These are phyloP conservation scores for Xylaria castorea DNA, from an alignment of 495 filamentous ascomycete genomes.

Conservation along the genomic window DNA sequence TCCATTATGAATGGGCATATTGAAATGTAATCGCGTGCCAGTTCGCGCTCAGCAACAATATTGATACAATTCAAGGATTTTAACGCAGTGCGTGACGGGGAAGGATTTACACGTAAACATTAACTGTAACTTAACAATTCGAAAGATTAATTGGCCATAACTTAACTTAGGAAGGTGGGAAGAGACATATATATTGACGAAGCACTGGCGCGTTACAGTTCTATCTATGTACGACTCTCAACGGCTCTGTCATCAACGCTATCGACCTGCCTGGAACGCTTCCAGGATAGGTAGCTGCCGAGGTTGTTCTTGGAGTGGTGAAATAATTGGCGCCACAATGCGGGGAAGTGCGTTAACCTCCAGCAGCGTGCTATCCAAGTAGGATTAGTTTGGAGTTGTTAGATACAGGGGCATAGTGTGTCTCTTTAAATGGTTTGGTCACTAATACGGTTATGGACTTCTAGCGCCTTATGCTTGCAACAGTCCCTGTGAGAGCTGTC, in stretches of 20 bases:
- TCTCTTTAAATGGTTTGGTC: not conserved
- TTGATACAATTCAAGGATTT: not conserved
- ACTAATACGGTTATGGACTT: not conserved
- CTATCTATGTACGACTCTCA: not conserved
- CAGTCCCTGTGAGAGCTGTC: not conserved
- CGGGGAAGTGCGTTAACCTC: constrained; percentile 15
- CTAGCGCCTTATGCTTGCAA: not conserved
- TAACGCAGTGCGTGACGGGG: not conserved
- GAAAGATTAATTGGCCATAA: not conserved
- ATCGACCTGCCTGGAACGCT: not conserved
- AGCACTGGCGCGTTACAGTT: not conserved
- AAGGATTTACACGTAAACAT: not conserved
- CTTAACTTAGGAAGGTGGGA: not conserved
- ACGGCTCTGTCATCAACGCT: not conserved
- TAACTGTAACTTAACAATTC: not conserved
- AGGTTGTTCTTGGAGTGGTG: constrained; percentile 15
- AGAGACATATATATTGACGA: not conserved
- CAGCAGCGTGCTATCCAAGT: not conserved
- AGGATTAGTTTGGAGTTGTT: not conserved
- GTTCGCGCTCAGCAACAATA: not conserved
- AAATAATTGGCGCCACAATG: not conserved
- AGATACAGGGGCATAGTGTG: not conserved
- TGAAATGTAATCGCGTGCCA: not conserved
- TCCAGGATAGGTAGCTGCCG: constrained; percentile 12
- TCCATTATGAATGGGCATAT: constrained; percentile 57